Evolutionary conservation across 306 rosid species (phyloP), one percentile per base, ranked within the genome.

Genomic region (Medicago ruthenica): DNA sequence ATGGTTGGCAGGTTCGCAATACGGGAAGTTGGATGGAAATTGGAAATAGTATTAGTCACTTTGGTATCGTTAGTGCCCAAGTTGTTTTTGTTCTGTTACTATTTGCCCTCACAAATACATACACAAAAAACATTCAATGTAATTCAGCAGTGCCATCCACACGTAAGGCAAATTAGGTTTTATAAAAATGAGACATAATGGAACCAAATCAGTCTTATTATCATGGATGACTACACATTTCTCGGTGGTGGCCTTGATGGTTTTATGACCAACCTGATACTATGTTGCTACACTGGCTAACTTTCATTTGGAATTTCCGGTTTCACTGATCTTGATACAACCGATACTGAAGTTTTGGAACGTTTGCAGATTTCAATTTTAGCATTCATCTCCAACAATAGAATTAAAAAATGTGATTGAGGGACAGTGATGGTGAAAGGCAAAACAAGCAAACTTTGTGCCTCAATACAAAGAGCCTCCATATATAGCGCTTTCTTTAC

Each of bases 11-110:
- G 96, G 97, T 92, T 60, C 84, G 86, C 66, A 92, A 92, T 81
- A 92, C 85, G 0, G 98, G 98, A 85, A 92, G 96, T 77, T 92
- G 98, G 96, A 92, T 90, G 98, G 98, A 92, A 82, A 92, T 92
- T 75, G 98, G 98, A 58, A 89, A 87, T 73, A 92, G 98, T 78
- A 92, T 92, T 41, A 89, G 98, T 84, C 98, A 92, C 79, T 92
- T 92, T 41, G 98, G 96, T 63, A 92, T 92, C 31, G 15, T 92
- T 91, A 92, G 96, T 79, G 98, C 98, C 79, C 98, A 92, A 76
- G 94, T 92, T 68, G 96, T 92, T 58, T 92, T 92, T 81, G 92
- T 92, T 71, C 83, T 92, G 34, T 36, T 92, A 81, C 94, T 90
- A 18, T 92, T 92, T 67, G 92, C 96, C 37, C 87, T 92, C 83